Evolutionary conservation across 495 filamentous ascomycete species (phyloP), one percentile per base, ranked within the genome.

Genomic region (Penicillium maclennaniae): DNA sequence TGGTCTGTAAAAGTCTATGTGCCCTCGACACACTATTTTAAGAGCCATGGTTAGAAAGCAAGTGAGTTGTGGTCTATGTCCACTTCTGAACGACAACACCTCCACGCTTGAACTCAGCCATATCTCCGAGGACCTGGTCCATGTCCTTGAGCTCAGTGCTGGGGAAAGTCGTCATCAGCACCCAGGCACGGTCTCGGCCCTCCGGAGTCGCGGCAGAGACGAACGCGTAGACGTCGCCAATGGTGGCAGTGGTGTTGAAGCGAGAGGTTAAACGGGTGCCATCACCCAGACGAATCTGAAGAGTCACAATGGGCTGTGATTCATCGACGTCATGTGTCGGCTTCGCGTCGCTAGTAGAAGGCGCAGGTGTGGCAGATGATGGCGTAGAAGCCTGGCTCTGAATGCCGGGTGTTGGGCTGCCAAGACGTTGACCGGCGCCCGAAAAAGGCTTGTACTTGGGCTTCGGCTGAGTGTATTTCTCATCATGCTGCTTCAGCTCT

Each of bases 161-260:
- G 3, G 95, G 93, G 69, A 97, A 97, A 0, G 95, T 97, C 1
- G 93, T 98, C 66, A 95, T 92, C 49, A 98, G 68, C 7, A 87
- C 86, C 80, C 90, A 98, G 10, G 75, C 59, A 17, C 92, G 79
- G 39, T 69, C 62, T 45, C 72, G 76, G 52, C 82, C 79, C 10
- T 71, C 72, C 0, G 86, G 69, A 40, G 79, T 88, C 6, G 90
- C 80, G 4, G 83, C 80, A 42, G 81, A 69, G 53, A 98, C 85
- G 63, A 97, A 97, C 15, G 78, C 73, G 65, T 97, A 97, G 23
- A 98, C 85, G 60, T 97, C 90, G 23, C 87, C 90, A 50, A 98
- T 82, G 0, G 92, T 97, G 57, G 96, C 88, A 1, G 79, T 87
- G 3, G 88, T 88, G 71, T 97, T 98, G 77, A 98, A 98, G 23